Base-by-base conservation (phyloP, 495 filamentous ascomycete species). In the Lasiosphaeriaceae sp. region DNA sequence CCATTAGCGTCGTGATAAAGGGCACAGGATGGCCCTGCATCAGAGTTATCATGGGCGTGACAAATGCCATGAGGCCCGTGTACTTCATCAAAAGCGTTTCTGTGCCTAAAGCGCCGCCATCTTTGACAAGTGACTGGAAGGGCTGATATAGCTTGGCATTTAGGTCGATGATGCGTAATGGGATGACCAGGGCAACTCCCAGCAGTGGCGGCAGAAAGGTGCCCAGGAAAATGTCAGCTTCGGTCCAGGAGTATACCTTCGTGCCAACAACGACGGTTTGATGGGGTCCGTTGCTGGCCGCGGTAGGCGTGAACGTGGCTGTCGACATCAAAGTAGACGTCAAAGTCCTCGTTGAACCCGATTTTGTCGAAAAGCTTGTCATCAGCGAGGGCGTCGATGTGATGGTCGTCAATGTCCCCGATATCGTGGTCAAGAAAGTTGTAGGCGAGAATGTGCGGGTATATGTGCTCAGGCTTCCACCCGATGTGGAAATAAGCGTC, bases 141-240 rank as follows among this genome's bases (percentile, higher is more conserved):
- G 71, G 71, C 49, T 74, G 69, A 45, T 69, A 70, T 11, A 72
- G 64, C 57, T 74, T 74, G 0, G 63, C 66, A 60, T 71, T 72
- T 26, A 68, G 64, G 58, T 74, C 71, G 55, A 74, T 67, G 44
- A 74, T 62, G 11, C 69, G 63, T 11, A 71, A 52, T 3, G 65
- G 66, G 47, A 74, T 69, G 7, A 70, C 59, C 14, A 74, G 49
- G 2, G 55, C 54, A 11, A 71, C 65, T 12, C 62, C 63, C 11
- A 71, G 43, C 12, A 72, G 48, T 1, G 67, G 54, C 0, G 71
- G 71, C 1, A 74, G 60, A 54, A 74, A 74, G 12, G 67, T 74
- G 9, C 69, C 71, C 21, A 68, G 16, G 56, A 74, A 72, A 54
- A 71, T 66, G 57, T 70, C 62, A 49, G 52, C 43, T 37, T 62